Conservation (phyloP, 306 rosid genomes). For the Adenanthera pavonina region DNA sequence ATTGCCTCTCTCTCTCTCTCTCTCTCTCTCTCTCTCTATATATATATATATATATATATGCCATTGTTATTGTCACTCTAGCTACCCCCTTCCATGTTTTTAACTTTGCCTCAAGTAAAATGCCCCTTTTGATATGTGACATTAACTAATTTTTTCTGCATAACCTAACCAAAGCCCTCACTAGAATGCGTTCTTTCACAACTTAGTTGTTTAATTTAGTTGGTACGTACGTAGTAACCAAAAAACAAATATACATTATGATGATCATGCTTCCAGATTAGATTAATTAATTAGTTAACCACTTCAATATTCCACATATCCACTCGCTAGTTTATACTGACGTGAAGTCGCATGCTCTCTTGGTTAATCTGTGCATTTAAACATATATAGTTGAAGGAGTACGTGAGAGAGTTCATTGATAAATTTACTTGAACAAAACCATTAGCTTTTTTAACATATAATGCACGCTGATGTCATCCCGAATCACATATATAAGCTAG, state of each 20-base stretch:
- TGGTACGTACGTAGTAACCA: not conserved
- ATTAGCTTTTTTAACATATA: not conserved
- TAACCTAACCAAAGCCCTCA: not conserved
- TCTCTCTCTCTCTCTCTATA: too few species aligned
- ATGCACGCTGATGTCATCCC: not conserved
- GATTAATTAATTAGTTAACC: not conserved
- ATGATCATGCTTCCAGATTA: not conserved
- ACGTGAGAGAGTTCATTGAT: not conserved
- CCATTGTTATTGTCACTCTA: not conserved
- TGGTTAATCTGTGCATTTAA: not conserved
- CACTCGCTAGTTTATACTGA: not conserved
- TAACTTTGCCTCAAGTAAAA: not conserved
- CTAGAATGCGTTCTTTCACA: not conserved
- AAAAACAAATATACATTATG: not conserved
- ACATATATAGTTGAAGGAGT: not conserved
- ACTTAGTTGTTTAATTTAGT: not conserved
- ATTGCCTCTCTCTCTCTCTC: too few species aligned
- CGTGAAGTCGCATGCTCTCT: not conserved
- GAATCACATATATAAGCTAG: not conserved
- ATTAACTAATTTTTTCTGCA: not conserved
- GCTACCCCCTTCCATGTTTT: not conserved
- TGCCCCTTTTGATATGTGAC: not conserved
- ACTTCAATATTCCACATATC: not conserved
- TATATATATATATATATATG: not conserved
- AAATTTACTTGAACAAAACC: not conserved